Evolutionary conservation across 805 yeast genomes (phyloP).

Genomic region (Suhomyces xylopsoci): DNA sequence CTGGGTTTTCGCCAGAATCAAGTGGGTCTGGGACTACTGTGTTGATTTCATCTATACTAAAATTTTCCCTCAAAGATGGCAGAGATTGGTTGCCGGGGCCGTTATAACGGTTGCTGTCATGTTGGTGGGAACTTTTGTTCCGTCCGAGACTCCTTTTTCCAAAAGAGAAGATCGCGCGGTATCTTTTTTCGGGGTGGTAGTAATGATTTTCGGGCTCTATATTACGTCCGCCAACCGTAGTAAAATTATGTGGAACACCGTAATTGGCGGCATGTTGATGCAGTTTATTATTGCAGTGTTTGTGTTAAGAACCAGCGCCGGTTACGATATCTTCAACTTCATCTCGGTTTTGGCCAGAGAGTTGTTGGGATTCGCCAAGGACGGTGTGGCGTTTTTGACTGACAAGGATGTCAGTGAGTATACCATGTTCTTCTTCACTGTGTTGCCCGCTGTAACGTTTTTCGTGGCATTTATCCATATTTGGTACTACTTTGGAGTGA

Average conservation of each 20-base stretch:
- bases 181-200: constrained; percentile 53
- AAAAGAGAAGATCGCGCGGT: constrained; percentile 51
- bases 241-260: constrained; percentile 55
- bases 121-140: constrained; percentile 53
- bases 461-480: constrained; percentile 62
- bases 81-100: constrained; percentile 45
- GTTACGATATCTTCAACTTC: constrained; percentile 61
- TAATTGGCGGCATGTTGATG: constrained; percentile 56
- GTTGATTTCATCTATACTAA: constrained; percentile 34
- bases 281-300: constrained; percentile 59
- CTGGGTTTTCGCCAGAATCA: constrained; percentile 11
- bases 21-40: constrained; percentile 23
- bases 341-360: constrained; percentile 55
- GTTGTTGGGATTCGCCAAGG: constrained; percentile 54
- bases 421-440: constrained; percentile 53
- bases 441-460: constrained; percentile 61
- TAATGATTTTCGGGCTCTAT: constrained; percentile 44
- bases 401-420: constrained; percentile 34
- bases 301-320: constrained; percentile 57
- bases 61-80: constrained; percentile 38
- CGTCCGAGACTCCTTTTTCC: constrained; percentile 46
- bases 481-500: constrained; percentile 55
- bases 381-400: constrained; percentile 61
- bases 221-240: constrained; percentile 44
- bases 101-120: constrained; percentile 45